Base-by-base conservation (phyloP, 2,329 filamentous ascomycete species). In the Talaromyces islandicus region DNA sequence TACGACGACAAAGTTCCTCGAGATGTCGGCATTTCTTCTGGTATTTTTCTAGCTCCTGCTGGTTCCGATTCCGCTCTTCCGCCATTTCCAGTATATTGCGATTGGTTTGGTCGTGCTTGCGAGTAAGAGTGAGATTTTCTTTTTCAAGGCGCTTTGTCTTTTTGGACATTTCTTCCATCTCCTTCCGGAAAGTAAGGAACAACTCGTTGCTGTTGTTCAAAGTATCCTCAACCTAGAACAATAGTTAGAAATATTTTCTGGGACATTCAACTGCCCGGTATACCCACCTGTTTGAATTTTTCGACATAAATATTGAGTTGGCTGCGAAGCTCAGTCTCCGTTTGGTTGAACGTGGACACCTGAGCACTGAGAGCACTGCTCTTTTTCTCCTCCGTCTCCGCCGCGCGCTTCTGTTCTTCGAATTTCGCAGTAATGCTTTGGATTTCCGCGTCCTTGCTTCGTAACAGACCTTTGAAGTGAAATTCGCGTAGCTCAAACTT, bases 121-220 rank as follows among this genome's bases (percentile, higher is more conserved):
- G 86, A 66, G 91, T 96, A 56, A 96, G 83, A 19, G 85, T 88
- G 68, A 94, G 88, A 69, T 99, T 97, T 71, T 99, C 94, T 77
- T 96, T 96, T 75, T 99, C 94, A 57, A 99, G 81, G 27, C 92
- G 88, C 77, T 97, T 97, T 6, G 93, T 96, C 80, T 97, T 97
- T 80, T 97, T 97, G 0, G 92, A 96, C 92, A 97, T 97, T 71
- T 97, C 94, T 77, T 97, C 94, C 92, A 97, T 97, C 77, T 97
- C 94, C 78, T 96, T 97, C 58, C 93, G 86, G 77, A 97, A 97
- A 0, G 94, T 97, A 66, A 97, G 81, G 76, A 97, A 97, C 58
- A 97, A 81, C 73, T 97, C 94, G 79, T 97, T 97, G 76, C 91
- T 96, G 73, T 97, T 97, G 78, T 97, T 97, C 56, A 97, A 84